Evolutionary conservation across 2,329 filamentous ascomycete species (phyloP), one percentile per base, ranked within the genome.

Genomic region (Colletotrichum graminicola): DNA sequence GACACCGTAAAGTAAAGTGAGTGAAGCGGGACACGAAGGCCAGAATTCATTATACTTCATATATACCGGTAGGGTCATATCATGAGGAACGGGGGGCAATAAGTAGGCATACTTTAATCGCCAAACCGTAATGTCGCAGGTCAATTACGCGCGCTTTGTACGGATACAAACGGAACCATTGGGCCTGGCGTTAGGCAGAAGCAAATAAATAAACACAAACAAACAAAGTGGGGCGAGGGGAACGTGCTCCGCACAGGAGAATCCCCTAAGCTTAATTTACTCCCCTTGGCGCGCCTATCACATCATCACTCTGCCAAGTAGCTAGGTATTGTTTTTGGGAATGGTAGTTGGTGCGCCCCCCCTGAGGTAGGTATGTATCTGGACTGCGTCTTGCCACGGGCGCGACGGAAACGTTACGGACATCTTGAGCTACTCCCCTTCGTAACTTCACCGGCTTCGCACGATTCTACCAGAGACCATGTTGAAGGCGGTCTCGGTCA

Each of bases 221-320:
- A 26, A 1, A 2, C 23, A 43, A 60, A 36, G 10, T 4, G 29
- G 34, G 21, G 62, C 55, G 55, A 29, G 29, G 29, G 36, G 36
- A 34, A 61, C 45, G 16, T 49, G n/a, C 34, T n/a, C 60, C 41
- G n/a, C n/a, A n/a, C 43, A 4, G 18, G 43, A n/a, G 8, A 32
- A 26, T 21, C n/a, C 41, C 36, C 64, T 71, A 71, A 71, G 57
- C 67, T 67, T 54, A 59, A 67, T 39, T 41, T 43, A 57, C 57
- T 47, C 56, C 62, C 67, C 67, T 45, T 62, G 51, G 51, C 23
- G 36, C 67, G 51, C 11, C 26, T 10, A 62, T 71, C 21, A 51
- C 67, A 62, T 66, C 67, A 66, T 55, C 56, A 62, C 67, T 71
- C 45, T 23, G 43, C 5, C 8, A 47, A 23, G 45, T 23, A 23